Conservation (phyloP, 495 filamentous ascomycete genomes). For the Bacidia rubella region DNA sequence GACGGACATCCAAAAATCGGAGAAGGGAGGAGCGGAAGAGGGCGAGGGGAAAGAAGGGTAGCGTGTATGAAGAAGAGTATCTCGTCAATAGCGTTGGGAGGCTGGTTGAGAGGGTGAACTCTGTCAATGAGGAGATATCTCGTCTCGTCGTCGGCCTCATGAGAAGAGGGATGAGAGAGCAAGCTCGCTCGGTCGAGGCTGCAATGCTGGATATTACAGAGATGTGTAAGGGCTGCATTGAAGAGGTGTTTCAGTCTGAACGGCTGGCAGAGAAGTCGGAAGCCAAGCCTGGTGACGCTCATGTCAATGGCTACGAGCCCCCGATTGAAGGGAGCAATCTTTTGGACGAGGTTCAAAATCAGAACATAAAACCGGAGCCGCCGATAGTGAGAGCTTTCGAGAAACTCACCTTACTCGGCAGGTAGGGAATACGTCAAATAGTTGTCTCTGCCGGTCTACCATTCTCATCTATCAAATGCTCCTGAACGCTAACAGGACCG, state of each 20-base stretch:
- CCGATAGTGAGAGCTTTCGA: slow-evolving; percentile 34
- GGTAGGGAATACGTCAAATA: background rate
- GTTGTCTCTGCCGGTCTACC: slow-evolving; percentile 34
- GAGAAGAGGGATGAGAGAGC: slow-evolving; percentile 73
- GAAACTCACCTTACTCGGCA: slow-evolving; percentile 42
- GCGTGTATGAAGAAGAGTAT: slow-evolving; percentile 95
- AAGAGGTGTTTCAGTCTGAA: slow-evolving; percentile 49
- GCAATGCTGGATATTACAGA: slow-evolving; percentile 57
- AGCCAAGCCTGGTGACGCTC: slow-evolving; percentile 10
- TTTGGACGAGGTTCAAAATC: background rate
- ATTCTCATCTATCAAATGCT: slow-evolving; percentile 60
- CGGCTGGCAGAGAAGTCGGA: slow-evolving; percentile 14
- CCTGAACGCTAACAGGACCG: slow-evolving; percentile 65
- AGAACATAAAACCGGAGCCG: slow-evolving; percentile 17
- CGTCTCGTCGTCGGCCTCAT: slow-evolving; percentile 60
- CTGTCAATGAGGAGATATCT: slow-evolving; percentile 50
- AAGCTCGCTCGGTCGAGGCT: slow-evolving; percentile 62
- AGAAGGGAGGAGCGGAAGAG: slow-evolving; percentile 86
- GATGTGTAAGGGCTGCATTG: slow-evolving; percentile 46
- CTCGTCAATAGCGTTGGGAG: slow-evolving; percentile 75
- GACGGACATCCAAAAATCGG: slow-evolving; percentile 71
- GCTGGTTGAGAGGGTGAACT: slow-evolving; percentile 72
- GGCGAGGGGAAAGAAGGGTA: slow-evolving; percentile 86
- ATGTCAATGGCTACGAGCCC: slow-evolving; percentile 21
- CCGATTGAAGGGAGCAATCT: slow-evolving; percentile 14